Conservation (phyloP, 768 basidiomycete genomes). For the Chalciporus chontae region DNA sequence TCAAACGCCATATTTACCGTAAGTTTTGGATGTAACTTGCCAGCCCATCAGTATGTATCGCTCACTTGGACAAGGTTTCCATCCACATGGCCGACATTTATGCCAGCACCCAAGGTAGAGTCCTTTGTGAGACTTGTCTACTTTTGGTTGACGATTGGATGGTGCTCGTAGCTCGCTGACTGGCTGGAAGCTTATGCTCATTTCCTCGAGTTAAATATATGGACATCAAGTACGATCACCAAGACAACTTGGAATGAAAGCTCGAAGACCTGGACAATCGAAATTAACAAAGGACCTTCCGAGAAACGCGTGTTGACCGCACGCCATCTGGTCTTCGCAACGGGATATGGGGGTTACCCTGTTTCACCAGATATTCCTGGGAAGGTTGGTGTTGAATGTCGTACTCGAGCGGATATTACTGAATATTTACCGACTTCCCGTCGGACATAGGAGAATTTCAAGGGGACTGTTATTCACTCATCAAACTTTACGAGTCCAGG, state of each 20-base stretch:
- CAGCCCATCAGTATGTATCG: neutral
- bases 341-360: slow-evolving; percentile 42
- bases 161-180: slow-evolving; percentile 43
- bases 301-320: slow-evolving; percentile 34
- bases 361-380: slow-evolving; percentile 37
- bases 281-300: slow-evolving; percentile 28
- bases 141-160: neutral
- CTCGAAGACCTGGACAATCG: slow-evolving; percentile 39
- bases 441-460: slow-evolving; percentile 38
- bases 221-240: slow-evolving; percentile 45
- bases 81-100: slow-evolving; percentile 44
- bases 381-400: neutral
- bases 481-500: slow-evolving; percentile 41
- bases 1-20: slow-evolving; percentile 49
- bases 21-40: slow-evolving; percentile 15
- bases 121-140: neutral
- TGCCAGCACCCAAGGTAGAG: slow-evolving; percentile 45
- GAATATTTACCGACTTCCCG: neutral
- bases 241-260: slow-evolving; percentile 33
- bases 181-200: slow-evolving; percentile 58
- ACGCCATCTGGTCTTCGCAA: slow-evolving; percentile 50
- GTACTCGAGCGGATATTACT: neutral
- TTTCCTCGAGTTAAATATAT: slow-evolving; percentile 52
- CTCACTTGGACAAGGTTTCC: slow-evolving; percentile 39
- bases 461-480: slow-evolving; percentile 47